These are phyloP conservation scores for Beta lomatogona DNA, from an alignment of 179 eudicot species.

Conservation along the genomic window DNA sequence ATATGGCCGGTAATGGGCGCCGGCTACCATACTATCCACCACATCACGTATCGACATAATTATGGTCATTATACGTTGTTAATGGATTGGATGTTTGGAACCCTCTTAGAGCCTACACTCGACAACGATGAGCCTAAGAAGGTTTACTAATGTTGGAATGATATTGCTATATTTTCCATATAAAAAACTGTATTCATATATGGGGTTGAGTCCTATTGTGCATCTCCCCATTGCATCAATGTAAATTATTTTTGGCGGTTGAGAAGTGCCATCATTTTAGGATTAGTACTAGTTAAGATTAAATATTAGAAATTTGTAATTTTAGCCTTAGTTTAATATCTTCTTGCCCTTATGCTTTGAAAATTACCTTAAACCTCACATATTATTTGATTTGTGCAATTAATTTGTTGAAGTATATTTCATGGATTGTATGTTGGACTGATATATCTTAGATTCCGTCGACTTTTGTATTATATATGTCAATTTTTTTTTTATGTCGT, in stretches of 20 bases:
- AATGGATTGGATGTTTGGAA: constrained; percentile 97
- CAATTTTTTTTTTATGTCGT: no score
- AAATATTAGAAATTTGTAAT: background rate
- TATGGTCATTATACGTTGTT: constrained; percentile 90
- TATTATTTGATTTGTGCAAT: constrained; percentile 7
- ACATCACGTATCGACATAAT: constrained; percentile 84
- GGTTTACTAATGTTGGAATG: constrained; percentile 20
- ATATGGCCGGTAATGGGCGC: constrained; percentile 99
- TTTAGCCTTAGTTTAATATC: background rate
- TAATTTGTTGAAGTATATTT: background rate
- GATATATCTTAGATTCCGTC: background rate
- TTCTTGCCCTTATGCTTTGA: background rate
- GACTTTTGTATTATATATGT: no score
- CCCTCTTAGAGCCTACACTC: constrained; percentile 60
- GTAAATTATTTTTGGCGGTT: constrained; percentile 28
- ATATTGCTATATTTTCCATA: background rate
- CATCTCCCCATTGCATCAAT: background rate
- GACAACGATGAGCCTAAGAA: constrained; percentile 39
- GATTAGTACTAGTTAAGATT: background rate
- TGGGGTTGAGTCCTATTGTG: background rate
- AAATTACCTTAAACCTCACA: background rate
- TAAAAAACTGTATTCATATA: no score
- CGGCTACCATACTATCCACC: constrained; percentile 95
- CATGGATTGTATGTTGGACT: background rate
- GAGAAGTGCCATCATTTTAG: background rate